Conservation (phyloP, 495 filamentous ascomycete species). For the Oleoguttula mirabilis region DNA sequence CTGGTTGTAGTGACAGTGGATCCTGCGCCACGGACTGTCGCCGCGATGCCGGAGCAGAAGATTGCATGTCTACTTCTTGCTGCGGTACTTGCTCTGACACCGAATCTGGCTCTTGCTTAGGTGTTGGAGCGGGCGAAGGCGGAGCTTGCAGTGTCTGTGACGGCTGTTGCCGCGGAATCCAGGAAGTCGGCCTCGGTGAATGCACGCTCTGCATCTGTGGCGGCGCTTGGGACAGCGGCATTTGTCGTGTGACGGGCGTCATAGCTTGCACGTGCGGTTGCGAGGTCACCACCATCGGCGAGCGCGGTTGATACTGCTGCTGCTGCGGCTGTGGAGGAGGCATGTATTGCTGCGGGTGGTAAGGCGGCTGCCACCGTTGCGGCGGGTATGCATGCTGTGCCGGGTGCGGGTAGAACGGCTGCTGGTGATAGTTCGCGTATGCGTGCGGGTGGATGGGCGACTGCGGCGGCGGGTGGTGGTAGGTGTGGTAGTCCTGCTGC, state of each 20-base stretch:
- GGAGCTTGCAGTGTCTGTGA: constrained; percentile 15
- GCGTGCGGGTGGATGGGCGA: constrained; percentile 28
- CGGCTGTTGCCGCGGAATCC: background rate
- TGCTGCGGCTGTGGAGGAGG: constrained; percentile 18
- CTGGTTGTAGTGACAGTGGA: constrained; percentile 19
- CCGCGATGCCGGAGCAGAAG: constrained; percentile 4
- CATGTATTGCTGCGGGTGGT: constrained; percentile 19
- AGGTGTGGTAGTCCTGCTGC: constrained; percentile 26
- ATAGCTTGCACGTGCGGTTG: constrained; percentile 25
- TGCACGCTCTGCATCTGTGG: constrained; percentile 11
- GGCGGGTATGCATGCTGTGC: constrained; percentile 23
- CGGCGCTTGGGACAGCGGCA: constrained; percentile 21
- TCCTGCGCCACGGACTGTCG: constrained; percentile 18
- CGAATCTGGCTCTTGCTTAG: constrained; percentile 18
- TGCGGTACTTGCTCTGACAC: constrained; percentile 1
- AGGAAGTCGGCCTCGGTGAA: constrained; percentile 6
- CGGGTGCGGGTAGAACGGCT: constrained; percentile 26
- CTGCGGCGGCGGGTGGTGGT: constrained; percentile 22
- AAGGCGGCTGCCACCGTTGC: constrained; percentile 22
- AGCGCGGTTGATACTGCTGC: constrained; percentile 15
- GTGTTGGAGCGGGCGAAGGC: constrained; percentile 12
- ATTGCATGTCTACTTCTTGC: background rate
- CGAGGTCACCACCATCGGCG: constrained; percentile 30
- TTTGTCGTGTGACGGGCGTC: constrained; percentile 24
- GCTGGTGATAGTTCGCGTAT: constrained; percentile 25